phyloP scores from a whole-genome alignment of 2,329 filamentous ascomycete genomes.

The Periconia macrospinosa region DNA sequence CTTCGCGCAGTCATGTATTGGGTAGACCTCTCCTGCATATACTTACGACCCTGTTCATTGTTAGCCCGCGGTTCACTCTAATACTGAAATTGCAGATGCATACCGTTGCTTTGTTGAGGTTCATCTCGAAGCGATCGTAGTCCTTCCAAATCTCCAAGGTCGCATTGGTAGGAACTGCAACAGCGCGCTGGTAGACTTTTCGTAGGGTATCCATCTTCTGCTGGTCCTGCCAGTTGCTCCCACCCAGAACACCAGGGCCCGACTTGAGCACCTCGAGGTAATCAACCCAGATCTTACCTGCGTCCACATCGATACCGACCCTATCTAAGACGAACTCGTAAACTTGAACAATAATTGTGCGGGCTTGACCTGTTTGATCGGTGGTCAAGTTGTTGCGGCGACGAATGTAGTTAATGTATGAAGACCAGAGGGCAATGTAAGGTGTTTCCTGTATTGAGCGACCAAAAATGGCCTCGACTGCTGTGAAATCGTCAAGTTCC shows the following conservation, averaged over 20 bases:
- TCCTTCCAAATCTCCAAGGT: conserved; percentile 92
- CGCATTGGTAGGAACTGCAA: conserved; percentile 81
- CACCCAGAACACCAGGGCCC: conserved; percentile 82
- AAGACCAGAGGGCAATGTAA: conserved; percentile 85
- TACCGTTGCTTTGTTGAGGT: conserved; percentile 88
- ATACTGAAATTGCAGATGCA: conserved; percentile 1
- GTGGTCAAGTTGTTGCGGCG: conserved; percentile 84
- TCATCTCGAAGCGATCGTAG: conserved; percentile 95
- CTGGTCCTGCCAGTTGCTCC: conserved; percentile 90
- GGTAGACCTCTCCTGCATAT: conserved; percentile 88
- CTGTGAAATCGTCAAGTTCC: conserved; percentile 77
- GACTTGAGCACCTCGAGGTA: conserved; percentile 93
- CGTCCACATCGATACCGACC: conserved; percentile 88
- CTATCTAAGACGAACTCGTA: conserved; percentile 92
- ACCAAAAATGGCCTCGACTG: conserved; percentile 81
- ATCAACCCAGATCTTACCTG: conserved; percentile 88
- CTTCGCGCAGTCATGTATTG: conserved; percentile 95
- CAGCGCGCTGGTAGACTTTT: conserved; percentile 88
- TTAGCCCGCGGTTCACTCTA: conserved; percentile 15
- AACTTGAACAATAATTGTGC: conserved; percentile 77
- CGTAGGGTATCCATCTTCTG: conserved; percentile 96
- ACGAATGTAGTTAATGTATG: conserved; percentile 94
- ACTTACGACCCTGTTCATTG: conserved; percentile 76
- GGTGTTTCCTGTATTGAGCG: conserved; percentile 76
- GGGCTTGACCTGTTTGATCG: conserved; percentile 75